Percentiles rank a stretch among this genome's conserved stretches.
Conservation (phyloP, 2,329 filamentous ascomycete genomes). For the Phialophora verrucosa region DNA sequence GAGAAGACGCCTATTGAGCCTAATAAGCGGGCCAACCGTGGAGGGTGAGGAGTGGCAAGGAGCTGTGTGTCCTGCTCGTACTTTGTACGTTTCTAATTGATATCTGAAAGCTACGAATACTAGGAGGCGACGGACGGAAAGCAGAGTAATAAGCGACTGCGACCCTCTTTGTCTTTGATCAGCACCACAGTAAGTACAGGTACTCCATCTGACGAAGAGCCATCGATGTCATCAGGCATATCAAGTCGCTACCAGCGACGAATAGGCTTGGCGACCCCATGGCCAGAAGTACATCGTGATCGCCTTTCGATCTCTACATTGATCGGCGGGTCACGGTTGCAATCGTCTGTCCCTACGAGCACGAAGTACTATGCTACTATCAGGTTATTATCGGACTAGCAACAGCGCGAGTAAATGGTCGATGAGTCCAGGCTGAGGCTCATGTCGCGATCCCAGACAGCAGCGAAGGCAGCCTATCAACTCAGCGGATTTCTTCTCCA, state of each 20-base stretch:
- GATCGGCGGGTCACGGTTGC: neutral
- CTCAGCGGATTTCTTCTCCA: neutral
- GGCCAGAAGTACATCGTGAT: neutral
- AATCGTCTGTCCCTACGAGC: neutral
- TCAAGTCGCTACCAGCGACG: neutral
- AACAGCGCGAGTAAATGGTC: neutral
- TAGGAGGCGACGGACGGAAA: neutral
- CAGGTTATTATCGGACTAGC: neutral
- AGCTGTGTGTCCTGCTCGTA: neutral
- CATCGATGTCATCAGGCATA: conserved; percentile 30
- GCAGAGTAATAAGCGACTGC: neutral
- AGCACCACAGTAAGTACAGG: neutral
- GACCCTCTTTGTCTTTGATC: neutral
- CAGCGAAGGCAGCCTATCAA: neutral
- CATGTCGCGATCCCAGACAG: neutral
- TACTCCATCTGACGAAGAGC: conserved; percentile 1
- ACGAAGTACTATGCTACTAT: neutral
- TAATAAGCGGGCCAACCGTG: neutral
- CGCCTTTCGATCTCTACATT: conserved; percentile 10
- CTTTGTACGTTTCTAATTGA: neutral
- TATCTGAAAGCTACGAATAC: conserved; percentile 1
- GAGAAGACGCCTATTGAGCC: conserved; percentile 7
- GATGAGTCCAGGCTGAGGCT: neutral
- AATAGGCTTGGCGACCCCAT: neutral
- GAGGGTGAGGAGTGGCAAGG: neutral